phyloP scores from a whole-genome alignment of 192 early-diverging fungal genomes.

The Entomortierella parvispora region DNA sequence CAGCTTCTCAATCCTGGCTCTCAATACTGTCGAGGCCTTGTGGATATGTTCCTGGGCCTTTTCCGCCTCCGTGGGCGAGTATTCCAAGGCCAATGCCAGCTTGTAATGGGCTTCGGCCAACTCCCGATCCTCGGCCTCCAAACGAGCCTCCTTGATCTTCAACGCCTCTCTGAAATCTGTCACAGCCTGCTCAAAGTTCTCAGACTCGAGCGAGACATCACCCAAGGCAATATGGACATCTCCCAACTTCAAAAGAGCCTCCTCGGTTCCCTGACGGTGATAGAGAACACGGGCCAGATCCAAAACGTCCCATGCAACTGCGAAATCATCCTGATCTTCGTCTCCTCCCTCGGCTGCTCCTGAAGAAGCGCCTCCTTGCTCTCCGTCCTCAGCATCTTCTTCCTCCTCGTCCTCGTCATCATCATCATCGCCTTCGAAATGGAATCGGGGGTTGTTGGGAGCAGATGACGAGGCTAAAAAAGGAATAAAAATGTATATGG shows the following conservation, averaged over 20 bases:
- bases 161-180: conserved; percentile 67
- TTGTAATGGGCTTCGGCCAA: conserved; percentile 79
- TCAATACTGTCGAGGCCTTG: conserved; percentile 64
- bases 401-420: conserved; percentile 63
- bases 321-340: conserved; percentile 69
- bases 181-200: conserved; percentile 75
- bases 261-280: conserved; percentile 59
- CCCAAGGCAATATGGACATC: conserved; percentile 82
- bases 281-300: conserved; percentile 88
- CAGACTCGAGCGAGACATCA: conserved; percentile 87
- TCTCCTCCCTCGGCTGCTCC: conserved; percentile 38
- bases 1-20: conserved; percentile 58
- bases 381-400: conserved; percentile 55
- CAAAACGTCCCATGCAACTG: conserved; percentile 85
- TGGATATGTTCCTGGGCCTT: conserved; percentile 66
- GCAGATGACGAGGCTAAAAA: conserved; percentile 15
- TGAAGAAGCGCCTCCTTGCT: conserved; percentile 54
- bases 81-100: conserved; percentile 73
- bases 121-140: conserved; percentile 65
- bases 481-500: neutral
- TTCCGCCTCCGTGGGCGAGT: conserved; percentile 54
- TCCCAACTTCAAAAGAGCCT: conserved; percentile 63
- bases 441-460: conserved; percentile 62
- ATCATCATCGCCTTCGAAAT: conserved; percentile 71
- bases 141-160: conserved; percentile 59